phyloP scores from a whole-genome alignment of 805 yeast genomes.

The Starmerella geochares region DNA sequence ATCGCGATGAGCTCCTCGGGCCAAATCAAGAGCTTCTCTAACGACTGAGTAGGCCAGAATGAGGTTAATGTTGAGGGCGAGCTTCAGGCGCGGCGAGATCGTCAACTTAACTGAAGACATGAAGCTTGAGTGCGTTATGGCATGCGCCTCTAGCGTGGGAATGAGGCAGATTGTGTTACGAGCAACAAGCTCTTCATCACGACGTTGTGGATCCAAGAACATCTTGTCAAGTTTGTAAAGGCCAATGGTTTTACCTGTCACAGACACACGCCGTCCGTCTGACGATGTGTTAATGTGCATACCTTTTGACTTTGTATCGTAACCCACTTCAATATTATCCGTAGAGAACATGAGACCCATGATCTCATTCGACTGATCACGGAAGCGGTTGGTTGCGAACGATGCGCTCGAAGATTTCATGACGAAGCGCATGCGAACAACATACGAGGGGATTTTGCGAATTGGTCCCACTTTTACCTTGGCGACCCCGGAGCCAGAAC shows the following conservation, averaged over 20 bases:
- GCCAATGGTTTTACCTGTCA: constrained; percentile 13
- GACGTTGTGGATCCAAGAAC: constrained; percentile 8
- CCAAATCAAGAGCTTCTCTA: constrained; percentile 24
- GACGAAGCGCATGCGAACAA: constrained; percentile 13
- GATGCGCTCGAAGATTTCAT: constrained; percentile 14
- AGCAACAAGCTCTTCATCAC: constrained; percentile 10
- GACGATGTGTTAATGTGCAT: constrained; percentile 4
- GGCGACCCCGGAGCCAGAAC: background rate
- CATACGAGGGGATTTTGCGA: constrained; percentile 24
- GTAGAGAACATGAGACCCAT: constrained; percentile 22
- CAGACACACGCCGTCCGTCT: constrained; percentile 22
- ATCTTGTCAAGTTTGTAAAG: constrained; percentile 20
- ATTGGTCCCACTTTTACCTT: constrained; percentile 5
- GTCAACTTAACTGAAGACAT: constrained; percentile 5
- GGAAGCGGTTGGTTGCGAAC: constrained; percentile 25
- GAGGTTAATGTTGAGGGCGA: constrained; percentile 24
- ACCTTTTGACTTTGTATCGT: constrained; percentile 7
- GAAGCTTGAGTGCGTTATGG: constrained; percentile 11
- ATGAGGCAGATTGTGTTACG: constrained; percentile 12
- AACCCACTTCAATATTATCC: constrained; percentile 9
- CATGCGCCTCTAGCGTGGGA: constrained; percentile 12
- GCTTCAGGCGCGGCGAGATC: constrained; percentile 19
- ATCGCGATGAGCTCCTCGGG: constrained; percentile 3
- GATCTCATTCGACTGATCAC: constrained; percentile 21
- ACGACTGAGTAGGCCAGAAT: constrained; percentile 25